Evolutionary conservation across 2,329 filamentous ascomycete species (phyloP).

Genomic region (Cladosporium sp.): DNA sequence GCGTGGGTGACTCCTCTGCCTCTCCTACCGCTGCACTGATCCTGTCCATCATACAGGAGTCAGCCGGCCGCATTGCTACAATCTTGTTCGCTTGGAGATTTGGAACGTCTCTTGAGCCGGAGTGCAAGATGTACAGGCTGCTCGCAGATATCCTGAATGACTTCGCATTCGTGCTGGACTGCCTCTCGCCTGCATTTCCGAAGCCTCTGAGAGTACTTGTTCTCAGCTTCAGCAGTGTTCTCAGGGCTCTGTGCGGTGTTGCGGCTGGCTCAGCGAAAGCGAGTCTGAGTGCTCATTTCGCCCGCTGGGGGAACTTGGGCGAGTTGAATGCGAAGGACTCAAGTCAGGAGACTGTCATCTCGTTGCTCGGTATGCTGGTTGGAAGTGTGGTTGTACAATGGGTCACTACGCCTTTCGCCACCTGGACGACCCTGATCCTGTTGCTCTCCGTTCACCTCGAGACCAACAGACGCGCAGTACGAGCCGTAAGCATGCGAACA

Average conservation of each 20-base stretch:
- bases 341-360: constrained; percentile 91
- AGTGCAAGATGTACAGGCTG: constrained; percentile 86
- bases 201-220: constrained; percentile 53
- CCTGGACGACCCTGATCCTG: constrained; percentile 67
- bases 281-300: constrained; percentile 87
- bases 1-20: constrained; percentile 74
- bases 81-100: constrained; percentile 81
- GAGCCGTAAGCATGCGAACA: constrained; percentile 74
- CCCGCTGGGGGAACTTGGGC: constrained; percentile 77
- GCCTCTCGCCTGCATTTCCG: constrained; percentile 70
- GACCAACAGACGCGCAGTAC: constrained; percentile 83
- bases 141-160: constrained; percentile 88
- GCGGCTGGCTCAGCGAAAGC: constrained; percentile 88
- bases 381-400: constrained; percentile 77
- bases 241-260: constrained; percentile 75
- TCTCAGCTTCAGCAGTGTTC: constrained; percentile 57
- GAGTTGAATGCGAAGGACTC: constrained; percentile 95
- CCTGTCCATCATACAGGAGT: constrained; percentile 77
- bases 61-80: constrained; percentile 74
- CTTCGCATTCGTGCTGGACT: constrained; percentile 77
- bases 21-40: constrained; percentile 78
- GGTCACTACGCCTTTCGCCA: constrained; percentile 66
- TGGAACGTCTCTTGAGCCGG: constrained; percentile 77
- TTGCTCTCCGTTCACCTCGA: constrained; percentile 73
- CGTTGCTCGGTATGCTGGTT: constrained; percentile 78